Evolutionary conservation across 2,329 filamentous ascomycete species (phyloP), one percentile per base, ranked within the genome.

Genomic region (Cadophora sp.): DNA sequence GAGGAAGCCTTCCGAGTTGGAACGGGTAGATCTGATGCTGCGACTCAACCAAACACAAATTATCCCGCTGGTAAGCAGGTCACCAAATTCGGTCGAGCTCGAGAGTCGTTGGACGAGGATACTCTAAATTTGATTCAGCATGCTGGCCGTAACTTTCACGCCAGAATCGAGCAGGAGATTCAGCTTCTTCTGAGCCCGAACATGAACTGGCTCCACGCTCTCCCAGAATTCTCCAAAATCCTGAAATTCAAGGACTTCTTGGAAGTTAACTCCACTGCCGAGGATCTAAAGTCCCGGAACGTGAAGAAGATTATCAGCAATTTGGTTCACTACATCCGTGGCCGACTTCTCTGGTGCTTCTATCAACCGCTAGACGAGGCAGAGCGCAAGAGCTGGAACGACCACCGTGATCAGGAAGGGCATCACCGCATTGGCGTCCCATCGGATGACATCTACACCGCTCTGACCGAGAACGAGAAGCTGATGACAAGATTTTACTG

Each of bases 91-190:
- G 83, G 85, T 46, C 83, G 87, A 34, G 78, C 77, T 11, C 73
- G 80, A n/a, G 83, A 83, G 2, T 74, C 80, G 12, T 73, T 87
- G 1, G 83, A 84, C 11, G 86, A 89, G 65, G 84, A 86, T 63
- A 81, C 87, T 64, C 79, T 81, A 14, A 88, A 89, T 64, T 79
- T 84, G 3, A 82, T 89, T 1, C 85, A 89, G 71, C 87, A 90
- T 74, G 87, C 87, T 8, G 85, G 85, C 26, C 82, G 83, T 29
- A 81, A 80, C 9, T 81, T 90, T 50, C 76, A 83, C 1, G 83
- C 85, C 11, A 80, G 86, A 8, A 78, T 88, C 19, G 68, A 79
- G 12, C 68, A 73, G 19, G 69, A 75, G 12, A 77, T 81, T 46
- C 51, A 78, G n/a, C 58, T 74, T 22, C 74, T 83, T 11, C 65